Evolutionary conservation across 331 rosid genomes (phyloP), one percentile per base, ranked within the genome.

Genomic region (Arachis monticola): DNA sequence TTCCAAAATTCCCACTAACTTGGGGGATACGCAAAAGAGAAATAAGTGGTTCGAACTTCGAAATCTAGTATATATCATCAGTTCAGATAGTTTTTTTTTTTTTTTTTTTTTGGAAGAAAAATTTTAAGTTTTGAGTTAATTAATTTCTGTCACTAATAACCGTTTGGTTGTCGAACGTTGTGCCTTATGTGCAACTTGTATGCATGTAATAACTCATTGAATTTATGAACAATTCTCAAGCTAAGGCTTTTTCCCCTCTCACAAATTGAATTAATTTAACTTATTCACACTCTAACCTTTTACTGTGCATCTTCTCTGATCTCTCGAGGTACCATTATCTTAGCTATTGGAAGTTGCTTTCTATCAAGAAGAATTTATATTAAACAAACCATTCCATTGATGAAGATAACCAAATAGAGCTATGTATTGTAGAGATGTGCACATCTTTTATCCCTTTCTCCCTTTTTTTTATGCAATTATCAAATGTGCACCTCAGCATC

Each of bases 1-100:
- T 70, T 47, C 55, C 76, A 64, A 62, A 67, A 62, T 38, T 70
- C 64, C 55, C 71, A 71, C 69, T 61, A 13, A 46, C 67, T 30
- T 9, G 56, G 44, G 67, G 14, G 27, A 60, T 4, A 55, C 22
- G 2, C 8, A 59, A 31, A 7, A 59, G 57, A 44, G 4, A 45
- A 46, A 4, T 45, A 68, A 72, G 32, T 44, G 41, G 57, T 17
- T 17, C 22, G 22, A 17, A 17, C 22, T 11, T 22, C 8, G 51
- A 8, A 51, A 53, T 8, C 52, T 35, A 9, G 44, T 17, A 17
- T 17, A 17, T 40, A 51, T 55, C 74, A 8, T n/a, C 17, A 7
- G 3, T 6, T 41, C 45, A 7, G 22, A 17, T 17, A 17, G 22
- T 17, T 17, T 17, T 17, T 17, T 17, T 17, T 17, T 17, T 17